A percentile compares a stretch with the other conserved stretches of the same genome.
These are phyloP conservation scores for Rhynchospora breviuscula DNA, from an alignment of 176 grass and related monocot species.

Conservation along the genomic window DNA sequence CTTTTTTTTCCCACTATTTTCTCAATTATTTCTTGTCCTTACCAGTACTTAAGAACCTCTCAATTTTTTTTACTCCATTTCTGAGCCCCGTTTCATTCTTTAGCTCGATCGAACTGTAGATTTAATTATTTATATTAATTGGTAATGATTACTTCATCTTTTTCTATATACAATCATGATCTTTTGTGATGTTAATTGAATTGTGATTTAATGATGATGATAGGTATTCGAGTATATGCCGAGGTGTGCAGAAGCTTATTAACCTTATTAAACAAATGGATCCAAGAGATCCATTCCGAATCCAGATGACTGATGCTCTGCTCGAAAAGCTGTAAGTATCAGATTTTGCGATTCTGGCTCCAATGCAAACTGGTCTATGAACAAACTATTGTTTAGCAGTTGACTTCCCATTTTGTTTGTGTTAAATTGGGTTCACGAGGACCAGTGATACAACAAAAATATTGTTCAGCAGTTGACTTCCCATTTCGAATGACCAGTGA, in stretches of 20 bases:
- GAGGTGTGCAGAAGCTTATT: conserved; percentile 24
- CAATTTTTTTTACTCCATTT: background rate
- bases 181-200: background rate
- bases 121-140: background rate
- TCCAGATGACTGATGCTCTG: conserved; percentile 57
- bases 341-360: background rate
- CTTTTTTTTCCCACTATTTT: background rate
- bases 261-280: conserved; percentile 85
- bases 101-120: background rate
- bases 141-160: conserved; percentile 9
- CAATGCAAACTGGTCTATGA: background rate
- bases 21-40: too few relatives aligned
- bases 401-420: background rate
- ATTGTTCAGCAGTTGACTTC: background rate
- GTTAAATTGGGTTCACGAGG: background rate
- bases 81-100: background rate
- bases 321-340: conserved; percentile 67
- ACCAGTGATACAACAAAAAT: background rate
- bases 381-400: background rate
- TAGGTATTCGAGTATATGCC: background rate
- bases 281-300: conserved; percentile 51
- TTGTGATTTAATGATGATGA: background rate
- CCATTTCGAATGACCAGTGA: too few relatives aligned
- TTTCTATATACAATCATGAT: conserved; percentile 8
- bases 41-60: background rate